Conservation (phyloP, 1,284 basidiomycete genomes). For the Cryptococcus neoformans region DNA sequence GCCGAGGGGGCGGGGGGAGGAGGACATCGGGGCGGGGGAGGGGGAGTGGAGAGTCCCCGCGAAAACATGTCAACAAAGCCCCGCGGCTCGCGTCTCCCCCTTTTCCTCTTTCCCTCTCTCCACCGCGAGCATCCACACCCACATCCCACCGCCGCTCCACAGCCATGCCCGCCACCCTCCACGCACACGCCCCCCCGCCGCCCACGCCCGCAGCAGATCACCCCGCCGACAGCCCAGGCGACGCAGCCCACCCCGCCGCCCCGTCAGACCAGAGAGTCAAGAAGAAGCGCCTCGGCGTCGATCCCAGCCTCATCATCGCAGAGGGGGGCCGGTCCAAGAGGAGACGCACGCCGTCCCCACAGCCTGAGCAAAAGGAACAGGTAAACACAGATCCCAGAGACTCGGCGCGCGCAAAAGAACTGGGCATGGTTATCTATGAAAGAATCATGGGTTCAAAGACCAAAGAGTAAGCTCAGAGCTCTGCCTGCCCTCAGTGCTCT, state of each 20-base stretch:
- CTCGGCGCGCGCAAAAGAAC: constrained; percentile 26
- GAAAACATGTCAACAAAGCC: background rate
- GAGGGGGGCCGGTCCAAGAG: constrained; percentile 22
- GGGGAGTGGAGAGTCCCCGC: background rate
- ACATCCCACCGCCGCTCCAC: too few relatives aligned
- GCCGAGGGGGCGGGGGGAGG: constrained; percentile 20
- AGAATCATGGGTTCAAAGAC: constrained; percentile 32
- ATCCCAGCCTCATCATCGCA: constrained; percentile 30
- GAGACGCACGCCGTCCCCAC: constrained; percentile 22
- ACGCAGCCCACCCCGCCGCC: background rate
- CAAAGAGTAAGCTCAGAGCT: constrained; percentile 27
- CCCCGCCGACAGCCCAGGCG: background rate
- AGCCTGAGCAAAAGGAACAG: constrained; percentile 9
- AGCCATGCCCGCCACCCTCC: too few relatives aligned
- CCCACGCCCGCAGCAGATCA: background rate
- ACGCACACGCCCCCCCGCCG: too few relatives aligned
- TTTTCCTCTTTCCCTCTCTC: too few relatives aligned
- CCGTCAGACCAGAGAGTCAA: background rate
- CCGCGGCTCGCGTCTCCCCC: too few relatives aligned
- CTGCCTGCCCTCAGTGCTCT: background rate
- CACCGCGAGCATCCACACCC: too few relatives aligned
- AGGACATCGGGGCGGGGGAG: background rate
- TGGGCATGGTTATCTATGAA: constrained; percentile 33
- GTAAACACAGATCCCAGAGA: constrained; percentile 32
- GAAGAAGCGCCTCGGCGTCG: constrained; percentile 24